These are phyloP conservation scores for Wallacemonas collosoma DNA, from an alignment of 208 protist genomes.

Conservation along the genomic window DNA sequence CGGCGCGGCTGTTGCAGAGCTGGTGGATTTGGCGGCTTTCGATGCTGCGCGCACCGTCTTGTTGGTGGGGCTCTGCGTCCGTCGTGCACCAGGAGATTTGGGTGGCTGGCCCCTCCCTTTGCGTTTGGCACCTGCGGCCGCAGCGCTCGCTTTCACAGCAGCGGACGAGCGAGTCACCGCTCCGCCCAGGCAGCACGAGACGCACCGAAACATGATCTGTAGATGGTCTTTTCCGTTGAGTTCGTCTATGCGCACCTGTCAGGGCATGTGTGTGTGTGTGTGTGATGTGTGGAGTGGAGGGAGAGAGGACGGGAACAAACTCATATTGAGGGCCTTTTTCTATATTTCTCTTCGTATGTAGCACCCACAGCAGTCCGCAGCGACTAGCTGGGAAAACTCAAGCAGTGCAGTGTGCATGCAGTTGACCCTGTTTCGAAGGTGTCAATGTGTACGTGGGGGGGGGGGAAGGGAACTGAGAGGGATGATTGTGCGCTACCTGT, in stretches of 20 bases:
- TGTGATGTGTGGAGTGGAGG: background rate
- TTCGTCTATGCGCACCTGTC: no score
- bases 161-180: constrained; percentile 20
- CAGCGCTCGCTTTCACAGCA: background rate
- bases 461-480: no score
- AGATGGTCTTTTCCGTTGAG: no score
- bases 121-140: constrained; percentile 4
- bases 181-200: constrained; percentile 14
- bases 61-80: background rate
- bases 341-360: no score
- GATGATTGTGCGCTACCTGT: no score
- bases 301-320: no score
- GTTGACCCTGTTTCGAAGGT: no score
- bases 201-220: constrained; percentile 14
- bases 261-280: background rate
- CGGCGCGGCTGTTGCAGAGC: background rate
- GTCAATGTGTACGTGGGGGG: no score
- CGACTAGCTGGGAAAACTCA: no score
- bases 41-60: background rate
- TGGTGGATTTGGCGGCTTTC: background rate
- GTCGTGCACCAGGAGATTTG: background rate
- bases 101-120: background rate
- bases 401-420: no score
- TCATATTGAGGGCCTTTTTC: no score
- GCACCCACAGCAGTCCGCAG: no score